Percentiles rank a stretch among this genome's conserved stretches.
Conservation (phyloP, 2,329 filamentous ascomycete genomes). For the Lachnellula cervina region DNA sequence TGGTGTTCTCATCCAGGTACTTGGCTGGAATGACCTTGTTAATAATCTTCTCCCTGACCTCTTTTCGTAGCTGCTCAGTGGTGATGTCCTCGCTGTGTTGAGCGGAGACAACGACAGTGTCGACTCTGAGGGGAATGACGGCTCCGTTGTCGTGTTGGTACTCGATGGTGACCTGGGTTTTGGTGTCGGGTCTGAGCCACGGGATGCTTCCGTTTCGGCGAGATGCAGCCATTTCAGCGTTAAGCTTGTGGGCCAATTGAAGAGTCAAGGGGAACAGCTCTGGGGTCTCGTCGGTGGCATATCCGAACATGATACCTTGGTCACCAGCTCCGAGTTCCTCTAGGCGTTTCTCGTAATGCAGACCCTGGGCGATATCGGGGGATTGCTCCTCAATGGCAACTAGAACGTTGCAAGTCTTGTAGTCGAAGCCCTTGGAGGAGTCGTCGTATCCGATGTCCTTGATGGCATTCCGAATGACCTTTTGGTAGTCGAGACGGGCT, state of each 20-base stretch:
- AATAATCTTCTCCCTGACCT: slow-evolving; percentile 96
- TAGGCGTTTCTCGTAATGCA: slow-evolving; percentile 95
- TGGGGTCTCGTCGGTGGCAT: slow-evolving; percentile 98
- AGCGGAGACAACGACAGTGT: slow-evolving; percentile 95
- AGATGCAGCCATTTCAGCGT: slow-evolving; percentile 86
- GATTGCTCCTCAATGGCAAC: slow-evolving; percentile 99
- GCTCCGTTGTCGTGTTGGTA: slow-evolving; percentile 96
- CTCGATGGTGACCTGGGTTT: slow-evolving; percentile 99
- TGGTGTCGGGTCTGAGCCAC: slow-evolving; percentile 97
- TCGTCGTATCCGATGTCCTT: slow-evolving; percentile 99
- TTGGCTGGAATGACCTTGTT: slow-evolving; percentile 88
- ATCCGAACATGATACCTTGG: slow-evolving; percentile 99
- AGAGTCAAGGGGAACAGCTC: slow-evolving; percentile 94
- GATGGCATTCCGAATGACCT: slow-evolving; percentile 88
- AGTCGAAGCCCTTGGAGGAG: slow-evolving; percentile 97
- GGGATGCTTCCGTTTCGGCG: slow-evolving; percentile 82
- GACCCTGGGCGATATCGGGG: slow-evolving; percentile 96
- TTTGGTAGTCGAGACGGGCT: slow-evolving; percentile 94
- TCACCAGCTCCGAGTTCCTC: slow-evolving; percentile 98
- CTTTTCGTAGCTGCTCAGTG: slow-evolving; percentile 87
- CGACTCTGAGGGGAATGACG: slow-evolving; percentile 84
- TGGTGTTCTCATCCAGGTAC: slow-evolving; percentile 86
- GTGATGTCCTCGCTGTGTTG: slow-evolving; percentile 87
- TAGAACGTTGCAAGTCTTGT: slow-evolving; percentile 99
- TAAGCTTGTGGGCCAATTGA: slow-evolving; percentile 93